Percentiles rank a stretch among this genome's conserved stretches.
These are phyloP conservation scores for Clitopilus passeckerianus DNA, from an alignment of 768 basidiomycete species.

Conservation along the genomic window DNA sequence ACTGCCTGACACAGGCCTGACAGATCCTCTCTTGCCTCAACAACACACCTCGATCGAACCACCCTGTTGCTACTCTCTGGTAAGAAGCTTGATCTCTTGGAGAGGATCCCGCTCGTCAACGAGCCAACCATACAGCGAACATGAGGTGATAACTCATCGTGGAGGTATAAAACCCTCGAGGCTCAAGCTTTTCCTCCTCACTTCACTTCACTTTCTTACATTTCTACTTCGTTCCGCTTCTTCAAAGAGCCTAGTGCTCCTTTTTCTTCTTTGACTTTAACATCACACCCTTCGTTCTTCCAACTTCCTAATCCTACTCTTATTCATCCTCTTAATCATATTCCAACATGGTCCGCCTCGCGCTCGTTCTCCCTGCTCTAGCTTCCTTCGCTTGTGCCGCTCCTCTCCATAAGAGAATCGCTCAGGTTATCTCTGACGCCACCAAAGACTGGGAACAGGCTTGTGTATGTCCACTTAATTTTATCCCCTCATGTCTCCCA, in stretches of 20 bases:
- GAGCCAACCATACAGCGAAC: neutral
- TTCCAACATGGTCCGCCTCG: neutral
- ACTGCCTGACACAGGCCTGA: neutral
- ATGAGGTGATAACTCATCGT: neutral
- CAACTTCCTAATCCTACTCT: neutral
- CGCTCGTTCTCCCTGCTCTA: constrained; percentile 17
- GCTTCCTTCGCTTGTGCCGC: constrained; percentile 23
- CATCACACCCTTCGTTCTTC: neutral
- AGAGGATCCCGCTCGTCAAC: neutral
- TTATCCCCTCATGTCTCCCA: neutral
- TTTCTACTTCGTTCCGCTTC: neutral
- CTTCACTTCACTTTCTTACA: neutral
- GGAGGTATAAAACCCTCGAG: neutral
- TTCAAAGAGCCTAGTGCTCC: neutral
- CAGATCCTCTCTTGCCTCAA: neutral
- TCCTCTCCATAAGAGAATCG: constrained; percentile 41
- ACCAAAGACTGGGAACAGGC: constrained; percentile 47
- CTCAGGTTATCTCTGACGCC: constrained; percentile 41
- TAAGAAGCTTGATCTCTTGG: no score
- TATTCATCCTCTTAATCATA: neutral
- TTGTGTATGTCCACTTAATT: constrained; percentile 32
- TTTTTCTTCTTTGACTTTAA: neutral
- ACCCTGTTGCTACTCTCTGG: neutral
- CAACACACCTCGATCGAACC: neutral
- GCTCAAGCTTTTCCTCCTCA: neutral